Evolutionary conservation across 73 alveolate species (phyloP).

Genomic region (Uronychia setigera): DNA sequence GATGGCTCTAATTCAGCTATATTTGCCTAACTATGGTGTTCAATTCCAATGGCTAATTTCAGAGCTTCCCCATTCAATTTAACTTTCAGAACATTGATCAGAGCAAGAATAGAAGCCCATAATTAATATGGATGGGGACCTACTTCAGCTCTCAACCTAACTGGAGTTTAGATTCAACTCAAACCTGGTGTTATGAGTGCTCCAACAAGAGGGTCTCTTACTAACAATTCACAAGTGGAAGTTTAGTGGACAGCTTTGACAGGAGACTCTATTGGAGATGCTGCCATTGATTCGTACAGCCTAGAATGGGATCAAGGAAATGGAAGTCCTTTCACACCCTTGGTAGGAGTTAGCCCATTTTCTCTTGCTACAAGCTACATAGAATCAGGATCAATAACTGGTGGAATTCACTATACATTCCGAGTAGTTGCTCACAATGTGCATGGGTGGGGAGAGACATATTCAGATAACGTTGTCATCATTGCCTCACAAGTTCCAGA

Average conservation of each 20-base stretch:
- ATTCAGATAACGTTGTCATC: constrained; percentile 41
- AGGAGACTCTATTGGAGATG: constrained; percentile 8
- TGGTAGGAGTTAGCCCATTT: constrained; percentile 22
- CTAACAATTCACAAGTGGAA: neutral
- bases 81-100: constrained; percentile 12
- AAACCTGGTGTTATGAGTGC: constrained; percentile 34
- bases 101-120: constrained; percentile 30
- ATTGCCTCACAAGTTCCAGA: constrained; percentile 53
- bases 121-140: constrained; percentile 28
- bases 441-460: constrained; percentile 21
- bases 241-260: constrained; percentile 17
- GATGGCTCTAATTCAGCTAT: constrained; percentile 41
- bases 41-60: constrained; percentile 38
- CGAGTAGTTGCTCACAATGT: constrained; percentile 16
- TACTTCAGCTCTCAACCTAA: neutral
- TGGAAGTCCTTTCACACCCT: constrained; percentile 6
- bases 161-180: constrained; percentile 27
- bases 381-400: neutral
- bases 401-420: constrained; percentile 17
- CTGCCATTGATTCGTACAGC: neutral
- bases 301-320: constrained; percentile 42
- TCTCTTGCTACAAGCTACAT: neutral
- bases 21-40: neutral
- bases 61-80: constrained; percentile 34
- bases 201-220: constrained; percentile 27